Base-by-base conservation (phyloP, 192 early-diverging fungal genomes). In the Gaertneriomyces semiglobifer region DNA sequence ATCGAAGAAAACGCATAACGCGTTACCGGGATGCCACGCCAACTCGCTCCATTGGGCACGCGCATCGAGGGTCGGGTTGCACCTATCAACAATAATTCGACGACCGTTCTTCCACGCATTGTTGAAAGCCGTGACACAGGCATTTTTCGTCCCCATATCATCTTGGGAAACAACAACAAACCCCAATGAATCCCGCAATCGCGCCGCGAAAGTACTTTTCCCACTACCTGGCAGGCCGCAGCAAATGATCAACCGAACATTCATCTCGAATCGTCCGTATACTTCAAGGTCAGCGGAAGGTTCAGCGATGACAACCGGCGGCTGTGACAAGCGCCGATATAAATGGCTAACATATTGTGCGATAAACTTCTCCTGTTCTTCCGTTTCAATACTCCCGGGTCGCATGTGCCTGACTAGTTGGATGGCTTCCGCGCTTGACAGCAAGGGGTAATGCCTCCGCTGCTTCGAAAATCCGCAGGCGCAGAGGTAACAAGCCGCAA, bases 361-460 rank as follows among this genome's bases (percentile, higher is more conserved):
- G 11, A 80, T 50, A 58, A 80, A 80, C 42, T 58, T 20, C 55
- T 80, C 79, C 61, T 80, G 79, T 25, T 58, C 59, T 20, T 58
- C 33, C n/a, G 72, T 78, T 70, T 79, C 75, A 52, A 74, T 77
- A 42, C 74, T 77, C 11, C 66, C 62, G 8, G 74, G 74, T 46
- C 77, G 70, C 39, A 79, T 65, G 16, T 42, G 14, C 44, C 77
- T 59, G 20, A 79, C 42, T 12, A 78, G 33, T 8, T 20, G 51
- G 51, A 79, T 79, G 16, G 75, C 75, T 40, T 63, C 72, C 20
- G 11, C 53, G 18, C 74, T 71, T 8, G 58, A 57, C 63, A 77
- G 65, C 8, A 38, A n/a, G 33, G 77, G 77, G 60, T 44, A 11
- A 18, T 33, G 1, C 3, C 11, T 11, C 11, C n/a, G 12, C 25